phyloP scores from a whole-genome alignment of 352 stramenopile species.

The Phytophthora fragariae region DNA sequence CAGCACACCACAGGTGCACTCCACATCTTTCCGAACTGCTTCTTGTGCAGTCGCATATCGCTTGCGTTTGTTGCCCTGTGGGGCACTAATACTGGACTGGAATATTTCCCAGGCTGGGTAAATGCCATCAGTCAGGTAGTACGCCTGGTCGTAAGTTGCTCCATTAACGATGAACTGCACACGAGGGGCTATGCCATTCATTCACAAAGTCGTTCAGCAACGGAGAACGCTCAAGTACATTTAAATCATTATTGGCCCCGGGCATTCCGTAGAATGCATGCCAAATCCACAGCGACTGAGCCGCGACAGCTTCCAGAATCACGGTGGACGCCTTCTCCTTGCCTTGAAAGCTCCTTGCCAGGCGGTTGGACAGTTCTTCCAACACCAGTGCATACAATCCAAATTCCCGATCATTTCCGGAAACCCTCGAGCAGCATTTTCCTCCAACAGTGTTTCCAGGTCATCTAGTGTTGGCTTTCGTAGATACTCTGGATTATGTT shows the following conservation, averaged over 20 bases:
- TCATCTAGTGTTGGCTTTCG: background rate
- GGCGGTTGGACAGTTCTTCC: too few species aligned
- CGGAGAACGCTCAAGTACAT: slow-evolving; percentile 7
- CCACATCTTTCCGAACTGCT: background rate
- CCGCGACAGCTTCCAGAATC: slow-evolving; percentile 3
- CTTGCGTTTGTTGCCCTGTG: slow-evolving; percentile 1
- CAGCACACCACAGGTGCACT: background rate
- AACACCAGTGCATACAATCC: background rate
- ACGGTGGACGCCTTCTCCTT: too few species aligned
- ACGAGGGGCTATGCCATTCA: background rate
- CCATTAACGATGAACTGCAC: background rate
- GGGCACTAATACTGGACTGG: slow-evolving; percentile 1
- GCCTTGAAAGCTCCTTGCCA: too few species aligned
- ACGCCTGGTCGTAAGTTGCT: slow-evolving; percentile 3
- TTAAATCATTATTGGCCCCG: slow-evolving; percentile 11
- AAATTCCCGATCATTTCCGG: slow-evolving; percentile 3
- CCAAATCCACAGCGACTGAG: slow-evolving; percentile 6
- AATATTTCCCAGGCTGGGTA: slow-evolving; percentile 2
- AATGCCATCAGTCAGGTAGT: slow-evolving; percentile 12
- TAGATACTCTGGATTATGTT: background rate
- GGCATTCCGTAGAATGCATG: slow-evolving; percentile 21
- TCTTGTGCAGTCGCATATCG: background rate
- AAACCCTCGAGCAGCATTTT: background rate
- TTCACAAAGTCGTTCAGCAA: background rate
- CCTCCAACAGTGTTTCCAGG: background rate